Evolutionary conservation across 352 stramenopile genomes (phyloP), one percentile per base, ranked within the genome.

Genomic region (Plasmopara muralis): DNA sequence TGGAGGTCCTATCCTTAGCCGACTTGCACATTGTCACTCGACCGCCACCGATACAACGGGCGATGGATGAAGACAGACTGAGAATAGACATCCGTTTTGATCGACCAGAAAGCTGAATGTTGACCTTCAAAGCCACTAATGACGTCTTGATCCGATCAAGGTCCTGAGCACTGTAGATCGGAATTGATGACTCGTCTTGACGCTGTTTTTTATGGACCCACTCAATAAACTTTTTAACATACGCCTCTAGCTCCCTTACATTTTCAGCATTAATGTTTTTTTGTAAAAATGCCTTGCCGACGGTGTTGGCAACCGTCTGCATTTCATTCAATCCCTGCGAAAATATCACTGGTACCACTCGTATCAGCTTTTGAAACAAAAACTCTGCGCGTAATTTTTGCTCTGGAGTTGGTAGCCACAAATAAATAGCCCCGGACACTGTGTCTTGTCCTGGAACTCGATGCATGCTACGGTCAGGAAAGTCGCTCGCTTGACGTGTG

Each of bases 1-100:
- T 99, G 25, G 93, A 91, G 16, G 96, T 99, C 18, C 96, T 84
- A 68, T 99, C 95, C 60, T 99, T 99, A 9, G 94, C 95, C 43
- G 80, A 97, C 64, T 99, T 99, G 72, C 95, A 99, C 75, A 97
- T 98, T 1, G 95, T 95, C 31, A 96, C 79, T 38, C 89, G 84
- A 2, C 91, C 93, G 28, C 93, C 94, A 18, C 91, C 87, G 16
- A 99, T 64, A 0, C 60, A 68, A 15, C 83, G 70, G 10, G 78
- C 72, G 30, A 93, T 75, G 28, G 66, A 70, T 34, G 83, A 93
- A 25, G 83, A 91, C 16, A 88, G 56, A 50, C 66, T 85, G 31
- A 93, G 45, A 52, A 93, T 93, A 7, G 72, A 68, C 83, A 93
- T 93, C 43, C 81, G 74, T 52, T 93, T 89, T 6, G 73, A 77